Conservation (phyloP, 345 rosid species). For the Aquilaria malaccensis region DNA sequence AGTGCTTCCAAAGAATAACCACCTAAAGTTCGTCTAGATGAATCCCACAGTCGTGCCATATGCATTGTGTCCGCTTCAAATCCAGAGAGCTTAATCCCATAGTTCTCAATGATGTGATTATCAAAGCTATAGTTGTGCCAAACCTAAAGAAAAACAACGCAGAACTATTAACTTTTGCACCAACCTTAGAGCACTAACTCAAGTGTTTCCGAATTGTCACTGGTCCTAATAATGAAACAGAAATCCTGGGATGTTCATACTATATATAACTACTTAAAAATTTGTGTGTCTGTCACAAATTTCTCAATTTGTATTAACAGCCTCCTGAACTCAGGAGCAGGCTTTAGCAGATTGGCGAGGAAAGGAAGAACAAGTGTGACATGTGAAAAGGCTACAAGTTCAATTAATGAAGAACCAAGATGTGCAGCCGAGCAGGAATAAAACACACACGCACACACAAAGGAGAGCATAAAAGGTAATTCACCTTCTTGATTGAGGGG, state of each 20-base stretch:
- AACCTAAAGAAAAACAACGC: slow-evolving; percentile 40
- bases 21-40: slow-evolving; percentile 69
- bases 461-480: neutral
- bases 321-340: neutral
- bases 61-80: slow-evolving; percentile 98
- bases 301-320: too few species aligned
- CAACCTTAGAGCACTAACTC: neutral
- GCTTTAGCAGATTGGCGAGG: neutral
- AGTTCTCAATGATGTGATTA: slow-evolving; percentile 72
- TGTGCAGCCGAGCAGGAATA: slow-evolving; percentile 2
- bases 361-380: neutral
- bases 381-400: neutral
- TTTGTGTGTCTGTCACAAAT: too few species aligned
- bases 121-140: slow-evolving; percentile 99
- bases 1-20: slow-evolving; percentile 98
- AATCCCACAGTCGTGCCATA: slow-evolving; percentile 97
- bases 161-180: slow-evolving; percentile 8
- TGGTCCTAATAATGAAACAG: too few species aligned
- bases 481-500: slow-evolving; percentile 61
- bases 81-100: slow-evolving; percentile 69
- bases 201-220: neutral
- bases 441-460: neutral
- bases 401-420: slow-evolving; percentile 8
- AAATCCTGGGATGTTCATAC: too few species aligned
- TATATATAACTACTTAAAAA: too few species aligned